These are phyloP conservation scores for Globisporangium okanoganense DNA, from an alignment of 352 stramenopile species.

Conservation along the genomic window DNA sequence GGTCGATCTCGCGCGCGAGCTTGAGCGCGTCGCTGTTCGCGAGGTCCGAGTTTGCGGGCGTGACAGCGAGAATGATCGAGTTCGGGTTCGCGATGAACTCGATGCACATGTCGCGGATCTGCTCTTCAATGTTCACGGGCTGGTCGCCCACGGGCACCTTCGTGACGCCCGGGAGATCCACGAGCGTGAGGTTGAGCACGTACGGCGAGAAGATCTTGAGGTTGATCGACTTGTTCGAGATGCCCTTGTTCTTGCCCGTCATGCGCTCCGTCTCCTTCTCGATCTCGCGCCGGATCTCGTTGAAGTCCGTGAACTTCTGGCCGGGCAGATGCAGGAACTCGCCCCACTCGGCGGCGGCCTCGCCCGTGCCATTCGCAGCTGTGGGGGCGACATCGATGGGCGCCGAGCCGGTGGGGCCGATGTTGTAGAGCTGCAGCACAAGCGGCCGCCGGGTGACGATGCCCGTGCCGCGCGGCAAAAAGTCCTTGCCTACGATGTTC, in stretches of 20 bases:
- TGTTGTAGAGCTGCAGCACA: conserved; percentile 98
- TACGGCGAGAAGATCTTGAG: conserved; percentile 98
- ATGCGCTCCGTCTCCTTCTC: conserved; percentile 96
- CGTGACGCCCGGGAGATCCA: conserved; percentile 99
- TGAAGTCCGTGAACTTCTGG: conserved; percentile 96
- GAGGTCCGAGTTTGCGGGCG: conserved; percentile 98
- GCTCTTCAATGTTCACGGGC: conserved; percentile 98
- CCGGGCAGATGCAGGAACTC: conserved; percentile 98
- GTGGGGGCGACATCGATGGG: conserved; percentile 16
- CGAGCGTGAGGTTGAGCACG: conserved; percentile 98
- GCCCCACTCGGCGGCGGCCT: conserved; percentile 90
- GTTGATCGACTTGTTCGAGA: conserved; percentile 98
- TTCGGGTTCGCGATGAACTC: conserved; percentile 99
- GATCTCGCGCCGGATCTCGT: conserved; percentile 97
- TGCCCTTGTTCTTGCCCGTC: conserved; percentile 96
- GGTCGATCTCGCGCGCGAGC: conserved; percentile 93
- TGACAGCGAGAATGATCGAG: conserved; percentile 99
- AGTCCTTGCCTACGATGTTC: conserved; percentile 94
- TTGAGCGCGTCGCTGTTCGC: conserved; percentile 99
- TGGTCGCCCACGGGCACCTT: conserved; percentile 98
- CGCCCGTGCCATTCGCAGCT: conserved; percentile 19
- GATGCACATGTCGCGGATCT: conserved; percentile 99
- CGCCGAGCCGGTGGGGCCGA: conserved; percentile 19
- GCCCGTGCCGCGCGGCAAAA: conserved; percentile 95
- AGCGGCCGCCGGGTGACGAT: conserved; percentile 98